Evolutionary conservation across 371 early-diverging fungal species (phyloP).

Genomic region (Circinella umbellata): DNA sequence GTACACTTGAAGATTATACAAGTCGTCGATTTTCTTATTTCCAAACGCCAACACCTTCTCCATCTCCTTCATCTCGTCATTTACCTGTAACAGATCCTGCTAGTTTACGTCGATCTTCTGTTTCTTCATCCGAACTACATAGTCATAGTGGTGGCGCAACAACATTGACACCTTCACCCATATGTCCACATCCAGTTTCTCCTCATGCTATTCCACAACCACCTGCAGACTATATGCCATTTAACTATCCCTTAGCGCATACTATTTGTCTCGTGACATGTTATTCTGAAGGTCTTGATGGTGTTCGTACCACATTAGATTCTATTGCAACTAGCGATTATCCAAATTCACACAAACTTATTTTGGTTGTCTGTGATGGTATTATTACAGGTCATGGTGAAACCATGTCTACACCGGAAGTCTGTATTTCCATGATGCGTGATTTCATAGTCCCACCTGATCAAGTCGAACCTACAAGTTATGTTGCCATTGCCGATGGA

Average conservation of each 20-base stretch:
- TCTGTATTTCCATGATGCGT: constrained; percentile 84
- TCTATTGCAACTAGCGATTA: constrained; percentile 77
- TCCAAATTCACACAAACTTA: constrained; percentile 74
- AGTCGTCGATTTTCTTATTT: constrained; percentile 15
- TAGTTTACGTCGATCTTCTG: constrained; percentile 18
- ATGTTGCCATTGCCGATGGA: constrained; percentile 95
- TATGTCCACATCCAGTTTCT: constrained; percentile 47
- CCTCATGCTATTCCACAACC: constrained; percentile 49
- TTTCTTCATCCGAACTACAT: constrained; percentile 20
- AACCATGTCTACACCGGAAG: constrained; percentile 77
- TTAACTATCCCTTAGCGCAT: constrained; percentile 72
- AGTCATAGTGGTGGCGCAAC: constrained; percentile 16
- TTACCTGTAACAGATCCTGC: constrained; percentile 9
- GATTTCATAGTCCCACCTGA: constrained; percentile 71
- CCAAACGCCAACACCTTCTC: constrained; percentile 12
- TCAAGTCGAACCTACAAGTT: constrained; percentile 72
- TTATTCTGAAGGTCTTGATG: constrained; percentile 92
- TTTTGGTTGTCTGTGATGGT: constrained; percentile 92
- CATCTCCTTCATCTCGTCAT: constrained; percentile 17
- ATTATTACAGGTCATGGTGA: constrained; percentile 83
- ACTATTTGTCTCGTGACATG: constrained; percentile 86
- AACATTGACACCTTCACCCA: constrained; percentile 34
- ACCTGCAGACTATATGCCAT: constrained; percentile 61
- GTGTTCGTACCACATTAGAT: constrained; percentile 93
- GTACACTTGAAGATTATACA: constrained; percentile 22